Percentiles rank a stretch among this genome's conserved stretches.
Evolutionary conservation across 345 rosid genomes (phyloP).

Genomic region (Syzygium grande): DNA sequence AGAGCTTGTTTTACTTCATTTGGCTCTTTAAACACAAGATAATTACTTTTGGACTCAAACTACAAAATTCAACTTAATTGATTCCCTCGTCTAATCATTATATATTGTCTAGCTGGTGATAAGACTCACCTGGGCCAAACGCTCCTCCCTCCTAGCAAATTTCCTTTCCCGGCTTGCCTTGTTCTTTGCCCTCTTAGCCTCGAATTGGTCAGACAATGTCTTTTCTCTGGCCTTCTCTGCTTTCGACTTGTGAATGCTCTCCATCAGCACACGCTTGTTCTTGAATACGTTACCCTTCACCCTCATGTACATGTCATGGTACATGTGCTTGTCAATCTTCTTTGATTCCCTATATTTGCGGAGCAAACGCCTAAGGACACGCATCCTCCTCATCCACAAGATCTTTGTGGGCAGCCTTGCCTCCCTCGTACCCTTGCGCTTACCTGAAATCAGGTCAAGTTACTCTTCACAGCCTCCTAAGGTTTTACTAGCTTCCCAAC

Average conservation of each 20-base stretch:
- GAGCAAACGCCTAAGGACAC: conserved; percentile 48
- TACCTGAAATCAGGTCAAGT: conserved; percentile 17
- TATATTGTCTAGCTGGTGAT: neutral
- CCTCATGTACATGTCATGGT: conserved; percentile 87
- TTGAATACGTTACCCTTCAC: conserved; percentile 78
- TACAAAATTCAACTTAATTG: neutral
- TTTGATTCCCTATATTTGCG: conserved; percentile 64
- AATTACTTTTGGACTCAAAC: neutral
- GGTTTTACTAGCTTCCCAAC: neutral
- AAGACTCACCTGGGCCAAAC: conserved; percentile 34
- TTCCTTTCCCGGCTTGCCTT: conserved; percentile 56
- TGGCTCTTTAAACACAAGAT: neutral
- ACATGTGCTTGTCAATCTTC: conserved; percentile 84
- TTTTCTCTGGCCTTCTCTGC: conserved; percentile 57
- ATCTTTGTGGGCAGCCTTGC: conserved; percentile 49
- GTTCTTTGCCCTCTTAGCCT: conserved; percentile 52
- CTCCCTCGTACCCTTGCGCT: conserved; percentile 47
- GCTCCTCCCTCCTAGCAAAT: conserved; percentile 41
- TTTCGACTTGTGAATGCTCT: conserved; percentile 51
- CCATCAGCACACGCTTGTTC: conserved; percentile 85
- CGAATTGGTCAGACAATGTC: conserved; percentile 45
- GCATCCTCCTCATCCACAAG: conserved; percentile 69
- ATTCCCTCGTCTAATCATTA: neutral
- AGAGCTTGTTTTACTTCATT: neutral
- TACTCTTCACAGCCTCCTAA: neutral